Percentiles rank a stretch among this genome's conserved stretches.
Evolutionary conservation across 164 flowering plant genomes (phyloP).

Genomic region (Vitis cinerea): DNA sequence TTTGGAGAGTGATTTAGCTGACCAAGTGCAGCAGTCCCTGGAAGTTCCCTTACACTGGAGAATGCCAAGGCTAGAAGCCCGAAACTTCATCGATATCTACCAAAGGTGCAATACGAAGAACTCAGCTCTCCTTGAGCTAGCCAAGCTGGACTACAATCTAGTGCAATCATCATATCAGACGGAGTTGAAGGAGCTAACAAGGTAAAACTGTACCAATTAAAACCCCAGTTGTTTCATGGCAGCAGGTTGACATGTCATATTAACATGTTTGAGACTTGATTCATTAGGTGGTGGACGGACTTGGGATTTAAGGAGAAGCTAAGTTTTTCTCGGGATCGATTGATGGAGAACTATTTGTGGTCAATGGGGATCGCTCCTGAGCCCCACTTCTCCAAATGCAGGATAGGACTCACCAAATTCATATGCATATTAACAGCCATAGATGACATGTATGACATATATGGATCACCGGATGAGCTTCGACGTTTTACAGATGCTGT

Average conservation of each 20-base stretch:
- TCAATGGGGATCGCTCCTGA: slow-evolving; percentile 15
- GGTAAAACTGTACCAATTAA: slow-evolving; percentile 5
- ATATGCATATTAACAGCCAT: slow-evolving; percentile 15
- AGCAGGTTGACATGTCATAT: background rate
- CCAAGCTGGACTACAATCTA: slow-evolving; percentile 30
- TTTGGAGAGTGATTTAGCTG: background rate
- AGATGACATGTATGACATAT: slow-evolving; percentile 32
- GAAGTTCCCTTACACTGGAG: slow-evolving; percentile 28
- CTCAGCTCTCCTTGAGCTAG: slow-evolving; percentile 16
- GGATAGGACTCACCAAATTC: slow-evolving; percentile 20
- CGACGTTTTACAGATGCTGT: slow-evolving; percentile 27
- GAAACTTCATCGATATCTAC: slow-evolving; percentile 17
- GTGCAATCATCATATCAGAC: slow-evolving; percentile 24
- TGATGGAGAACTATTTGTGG: slow-evolving; percentile 33
- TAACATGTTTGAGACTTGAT: background rate
- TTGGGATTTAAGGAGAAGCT: slow-evolving; percentile 10
- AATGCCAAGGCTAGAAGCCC: slow-evolving; percentile 21
- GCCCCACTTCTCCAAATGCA: slow-evolving; percentile 17
- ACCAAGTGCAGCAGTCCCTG: slow-evolving; percentile 10
- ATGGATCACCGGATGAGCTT: slow-evolving; percentile 35
- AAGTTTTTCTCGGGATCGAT: slow-evolving; percentile 27
- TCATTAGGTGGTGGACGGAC: slow-evolving; percentile 31
- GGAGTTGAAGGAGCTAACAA: slow-evolving; percentile 20
- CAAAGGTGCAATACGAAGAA: background rate
- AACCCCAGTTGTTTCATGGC: background rate